Evolutionary conservation across 2,329 filamentous ascomycete genomes (phyloP), one percentile per base, ranked within the genome.

Genomic region (Coleophoma crateriformis): DNA sequence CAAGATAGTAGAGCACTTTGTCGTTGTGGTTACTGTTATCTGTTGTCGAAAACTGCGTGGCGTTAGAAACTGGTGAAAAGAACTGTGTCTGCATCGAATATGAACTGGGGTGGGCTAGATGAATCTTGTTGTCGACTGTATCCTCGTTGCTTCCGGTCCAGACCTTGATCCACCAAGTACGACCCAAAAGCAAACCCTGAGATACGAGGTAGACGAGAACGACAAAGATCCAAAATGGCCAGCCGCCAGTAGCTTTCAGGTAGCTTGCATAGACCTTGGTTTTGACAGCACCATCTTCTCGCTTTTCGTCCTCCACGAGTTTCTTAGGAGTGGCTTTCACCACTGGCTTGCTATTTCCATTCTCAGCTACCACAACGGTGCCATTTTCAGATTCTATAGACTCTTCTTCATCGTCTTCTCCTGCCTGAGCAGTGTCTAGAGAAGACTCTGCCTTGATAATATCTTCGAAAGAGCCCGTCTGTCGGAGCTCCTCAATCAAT

Each of bases 301-400:
- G 77, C 33, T 71, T 73, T 64, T 92, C 88, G 1, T 89, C 86
- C 61, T 89, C 83, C 38, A 87, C 78, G 55, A 90, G 90, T 63
- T 88, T 85, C 53, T 82, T 82, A 2, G 57, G 57, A 19, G 43
- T 4, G 15, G 51, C 33, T 13, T 50, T 48, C 14, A 35, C 34
- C 1, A 81, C 75, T 6, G 64, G 51, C 10, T 55, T 47, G 13
- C 68, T 65, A 41, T 62, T 60, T 58, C 76, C 76, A 7, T 59
- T 50, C 67, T 67, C 32, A 62, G 65, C 17, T 69, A 64, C 27
- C 10, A 27, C 12, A n/a, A n/a, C 14, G n/a, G 10, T n/a, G 20
- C 66, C 68, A 2, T 71, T 68, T 3, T 64, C 65, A 7, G 66
- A 67, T 22, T 73, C 68, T 42, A 77, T 74, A 3, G 63, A 66